Percentiles rank a stretch among this genome's conserved stretches.
Evolutionary conservation across 495 filamentous ascomycete genomes (phyloP).

Genomic region (Copromyces sp.): DNA sequence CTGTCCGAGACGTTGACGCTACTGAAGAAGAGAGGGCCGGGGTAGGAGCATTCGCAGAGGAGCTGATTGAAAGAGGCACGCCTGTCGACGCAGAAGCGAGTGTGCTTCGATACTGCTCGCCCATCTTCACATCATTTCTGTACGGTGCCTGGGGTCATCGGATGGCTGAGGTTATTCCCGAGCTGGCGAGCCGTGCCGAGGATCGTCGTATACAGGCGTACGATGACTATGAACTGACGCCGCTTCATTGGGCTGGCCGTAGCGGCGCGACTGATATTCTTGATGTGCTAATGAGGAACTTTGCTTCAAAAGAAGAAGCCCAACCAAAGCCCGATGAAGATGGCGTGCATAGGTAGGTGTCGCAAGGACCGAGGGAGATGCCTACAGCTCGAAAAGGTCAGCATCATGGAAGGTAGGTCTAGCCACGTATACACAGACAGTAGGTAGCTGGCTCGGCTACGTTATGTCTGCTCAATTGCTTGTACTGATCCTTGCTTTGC

Average conservation of each 20-base stretch:
- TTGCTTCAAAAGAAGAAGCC: not conserved
- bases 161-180: not conserved
- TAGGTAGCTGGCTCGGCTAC: not conserved
- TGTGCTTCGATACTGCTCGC: not conserved
- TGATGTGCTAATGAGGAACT: not conserved
- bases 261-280: not conserved
- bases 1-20: not conserved
- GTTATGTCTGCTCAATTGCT: not conserved
- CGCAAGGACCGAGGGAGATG: not conserved
- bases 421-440: not conserved
- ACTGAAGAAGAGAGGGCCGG: not conserved
- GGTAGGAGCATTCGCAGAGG: not conserved
- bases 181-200: not conserved
- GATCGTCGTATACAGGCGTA: not conserved
- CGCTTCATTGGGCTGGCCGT: not conserved
- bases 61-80: conserved; percentile 3
- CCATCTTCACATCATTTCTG: not conserved
- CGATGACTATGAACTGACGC: not conserved
- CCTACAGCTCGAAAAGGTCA: not conserved
- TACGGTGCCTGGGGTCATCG: not conserved
- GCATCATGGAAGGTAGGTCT: not conserved
- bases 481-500: not conserved
- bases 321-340: not conserved
- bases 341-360: not conserved
- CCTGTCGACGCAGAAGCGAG: not conserved